phyloP scores from a whole-genome alignment of 2,329 filamentous ascomycete species.

The Pseudogymnoascus sp. region DNA sequence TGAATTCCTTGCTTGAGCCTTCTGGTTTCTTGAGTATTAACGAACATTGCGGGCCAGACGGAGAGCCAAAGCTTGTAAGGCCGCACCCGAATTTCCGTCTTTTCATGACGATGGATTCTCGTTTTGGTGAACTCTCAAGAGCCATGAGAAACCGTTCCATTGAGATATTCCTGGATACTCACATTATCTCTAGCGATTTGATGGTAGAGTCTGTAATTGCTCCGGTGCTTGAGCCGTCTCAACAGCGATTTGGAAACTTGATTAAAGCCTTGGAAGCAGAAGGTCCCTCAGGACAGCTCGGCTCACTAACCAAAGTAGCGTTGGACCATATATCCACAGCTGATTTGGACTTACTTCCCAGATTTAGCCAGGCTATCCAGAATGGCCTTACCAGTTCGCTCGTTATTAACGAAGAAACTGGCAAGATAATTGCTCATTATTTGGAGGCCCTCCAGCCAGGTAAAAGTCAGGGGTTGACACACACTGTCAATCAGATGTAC shows the following conservation, averaged over 20 bases:
- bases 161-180: constrained; percentile 68
- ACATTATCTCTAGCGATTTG: constrained; percentile 1
- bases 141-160: constrained; percentile 95
- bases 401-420: not conserved
- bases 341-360: constrained; percentile 24
- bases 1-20: constrained; percentile 91
- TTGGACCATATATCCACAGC: constrained; percentile 28
- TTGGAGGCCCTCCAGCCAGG: constrained; percentile 21
- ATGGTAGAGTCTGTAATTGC: not conserved
- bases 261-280: constrained; percentile 15
- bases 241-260: constrained; percentile 25
- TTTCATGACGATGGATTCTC: constrained; percentile 88
- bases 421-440: constrained; percentile 16
- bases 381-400: not conserved
- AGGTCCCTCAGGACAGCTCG: not conserved
- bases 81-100: constrained; percentile 85
- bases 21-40: constrained; percentile 85
- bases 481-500: constrained; percentile 21
- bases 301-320: constrained; percentile 20
- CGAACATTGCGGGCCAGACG: constrained; percentile 78
- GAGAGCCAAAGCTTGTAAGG: constrained; percentile 68
- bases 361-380: constrained; percentile 21
- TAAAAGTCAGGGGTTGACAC: constrained; percentile 21
- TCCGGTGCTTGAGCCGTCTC: constrained; percentile 21
- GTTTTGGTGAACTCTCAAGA: constrained; percentile 85